Percentiles rank a stretch among this genome's conserved stretches.
Conservation (phyloP, 2,329 filamentous ascomycete species). For the Zymoseptoria crescenta region DNA sequence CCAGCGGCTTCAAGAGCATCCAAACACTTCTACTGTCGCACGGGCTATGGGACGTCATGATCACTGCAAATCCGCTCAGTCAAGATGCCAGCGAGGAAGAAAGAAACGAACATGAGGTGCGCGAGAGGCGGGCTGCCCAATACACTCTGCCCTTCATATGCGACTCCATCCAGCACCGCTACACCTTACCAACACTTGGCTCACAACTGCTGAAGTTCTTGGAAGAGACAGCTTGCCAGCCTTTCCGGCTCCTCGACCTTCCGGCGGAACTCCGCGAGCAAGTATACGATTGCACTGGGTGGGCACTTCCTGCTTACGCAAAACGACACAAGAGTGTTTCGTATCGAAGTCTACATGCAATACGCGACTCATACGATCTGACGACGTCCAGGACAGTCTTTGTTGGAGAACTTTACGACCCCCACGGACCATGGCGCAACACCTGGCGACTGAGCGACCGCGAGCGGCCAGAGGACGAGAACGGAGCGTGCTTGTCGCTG, state of each 20-base stretch:
- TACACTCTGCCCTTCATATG: background rate
- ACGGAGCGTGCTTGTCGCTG: background rate
- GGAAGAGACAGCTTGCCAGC: background rate
- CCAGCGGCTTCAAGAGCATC: background rate
- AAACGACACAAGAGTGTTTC: background rate
- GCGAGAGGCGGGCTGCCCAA: background rate
- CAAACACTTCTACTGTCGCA: background rate
- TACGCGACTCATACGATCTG: background rate
- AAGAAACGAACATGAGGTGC: background rate
- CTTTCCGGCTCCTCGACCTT: conserved; percentile 5
- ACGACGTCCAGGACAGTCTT: background rate
- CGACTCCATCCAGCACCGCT: background rate
- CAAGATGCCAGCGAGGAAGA: background rate
- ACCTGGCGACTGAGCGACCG: background rate
- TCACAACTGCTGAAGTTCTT: background rate
- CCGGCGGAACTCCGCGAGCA: conserved; percentile 2
- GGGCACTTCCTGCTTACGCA: background rate
- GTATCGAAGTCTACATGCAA: background rate
- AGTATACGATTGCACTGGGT: background rate
- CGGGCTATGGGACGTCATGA: background rate
- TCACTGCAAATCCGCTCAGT: background rate
- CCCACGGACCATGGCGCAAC: background rate
- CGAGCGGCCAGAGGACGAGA: background rate
- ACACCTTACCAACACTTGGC: background rate
- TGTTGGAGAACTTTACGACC: background rate